Evolutionary conservation across 2,329 filamentous ascomycete genomes (phyloP), one percentile per base, ranked within the genome.

Genomic region (Dactylella cylindrospora): DNA sequence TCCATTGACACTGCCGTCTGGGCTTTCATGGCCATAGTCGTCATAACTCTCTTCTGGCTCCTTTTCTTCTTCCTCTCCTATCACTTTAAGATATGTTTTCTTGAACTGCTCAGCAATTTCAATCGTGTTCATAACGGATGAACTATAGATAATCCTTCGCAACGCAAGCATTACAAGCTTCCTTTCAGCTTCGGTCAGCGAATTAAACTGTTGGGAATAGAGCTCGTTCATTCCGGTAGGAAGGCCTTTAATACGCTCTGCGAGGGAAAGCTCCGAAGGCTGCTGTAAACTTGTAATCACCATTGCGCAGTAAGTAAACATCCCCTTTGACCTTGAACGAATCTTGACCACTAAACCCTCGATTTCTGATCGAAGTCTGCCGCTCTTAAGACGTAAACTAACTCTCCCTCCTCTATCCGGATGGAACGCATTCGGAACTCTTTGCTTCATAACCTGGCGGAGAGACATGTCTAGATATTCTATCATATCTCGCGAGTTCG

Each of bases 21-120:
- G n/a, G n/a, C n/a, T n/a, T n/a, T n/a, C n/a, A n/a, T n/a, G n/a
- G n/a, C n/a, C n/a, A n/a, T n/a, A n/a, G n/a, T n/a, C n/a, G n/a
- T n/a, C n/a, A n/a, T n/a, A n/a, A n/a, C n/a, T n/a, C n/a, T n/a
- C n/a, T n/a, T n/a, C n/a, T n/a, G n/a, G n/a, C n/a, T n/a, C n/a
- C n/a, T n/a, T n/a, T n/a, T n/a, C n/a, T n/a, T n/a, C n/a, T n/a
- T n/a, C n/a, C n/a, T n/a, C n/a, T n/a, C n/a, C n/a, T n/a, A n/a
- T n/a, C n/a, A n/a, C n/a, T n/a, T n/a, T n/a, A n/a, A n/a, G n/a
- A n/a, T 62, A 62, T 10, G 50, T 26, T 20, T 12, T 44, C 35
- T 62, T 62, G 33, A 53, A 62, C 3, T 62, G 57, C 13, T 62
- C 57, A 2, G 57, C 57, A 23, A 62, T 54, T 22, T 62, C 57